Evolutionary conservation across 352 stramenopile genomes (phyloP).

Genomic region (Phytopythium cucurbitacearum): DNA sequence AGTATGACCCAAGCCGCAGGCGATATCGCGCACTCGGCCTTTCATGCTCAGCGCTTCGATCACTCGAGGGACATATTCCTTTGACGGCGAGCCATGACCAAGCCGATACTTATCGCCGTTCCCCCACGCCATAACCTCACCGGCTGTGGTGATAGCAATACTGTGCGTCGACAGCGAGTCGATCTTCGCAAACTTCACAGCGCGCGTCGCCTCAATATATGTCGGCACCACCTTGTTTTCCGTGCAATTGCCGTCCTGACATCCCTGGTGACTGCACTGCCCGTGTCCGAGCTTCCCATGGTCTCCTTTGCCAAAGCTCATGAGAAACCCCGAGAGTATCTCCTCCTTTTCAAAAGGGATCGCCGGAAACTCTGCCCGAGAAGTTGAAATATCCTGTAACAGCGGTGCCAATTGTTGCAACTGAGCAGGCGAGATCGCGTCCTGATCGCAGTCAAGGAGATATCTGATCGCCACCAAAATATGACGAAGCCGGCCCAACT

Average conservation of each 20-base stretch:
- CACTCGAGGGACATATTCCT: conserved; percentile 61
- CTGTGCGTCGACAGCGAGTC: conserved; percentile 83
- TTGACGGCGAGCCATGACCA: conserved; percentile 63
- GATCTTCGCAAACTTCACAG: conserved; percentile 57
- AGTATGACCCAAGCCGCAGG: conserved; percentile 65
- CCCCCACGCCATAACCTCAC: conserved; percentile 73
- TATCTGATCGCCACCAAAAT: conserved; percentile 37
- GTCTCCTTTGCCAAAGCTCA: conserved; percentile 84
- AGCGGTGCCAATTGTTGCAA: conserved; percentile 30
- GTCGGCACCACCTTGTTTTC: conserved; percentile 78
- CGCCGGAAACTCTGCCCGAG: conserved; percentile 18
- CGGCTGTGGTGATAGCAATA: conserved; percentile 59
- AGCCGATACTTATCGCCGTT: conserved; percentile 84
- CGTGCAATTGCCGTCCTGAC: conserved; percentile 72
- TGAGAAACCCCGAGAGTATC: conserved; percentile 36
- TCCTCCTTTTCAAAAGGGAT: conserved; percentile 24
- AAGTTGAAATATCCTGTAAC: conserved; percentile 32
- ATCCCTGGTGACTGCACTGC: conserved; percentile 57
- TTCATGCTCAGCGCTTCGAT: conserved; percentile 63
- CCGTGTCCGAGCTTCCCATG: conserved; percentile 82
- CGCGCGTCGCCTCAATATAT: conserved; percentile 47
- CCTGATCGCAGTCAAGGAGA: conserved; percentile 22
- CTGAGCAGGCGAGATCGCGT: conserved; percentile 8
- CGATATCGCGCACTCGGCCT: conserved; percentile 50
- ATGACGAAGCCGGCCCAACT: conserved; percentile 53